A percentile compares a stretch with the other conserved stretches of the same genome.
Evolutionary conservation across 495 filamentous ascomycete species (phyloP).

Genomic region (Penicillium lagena): DNA sequence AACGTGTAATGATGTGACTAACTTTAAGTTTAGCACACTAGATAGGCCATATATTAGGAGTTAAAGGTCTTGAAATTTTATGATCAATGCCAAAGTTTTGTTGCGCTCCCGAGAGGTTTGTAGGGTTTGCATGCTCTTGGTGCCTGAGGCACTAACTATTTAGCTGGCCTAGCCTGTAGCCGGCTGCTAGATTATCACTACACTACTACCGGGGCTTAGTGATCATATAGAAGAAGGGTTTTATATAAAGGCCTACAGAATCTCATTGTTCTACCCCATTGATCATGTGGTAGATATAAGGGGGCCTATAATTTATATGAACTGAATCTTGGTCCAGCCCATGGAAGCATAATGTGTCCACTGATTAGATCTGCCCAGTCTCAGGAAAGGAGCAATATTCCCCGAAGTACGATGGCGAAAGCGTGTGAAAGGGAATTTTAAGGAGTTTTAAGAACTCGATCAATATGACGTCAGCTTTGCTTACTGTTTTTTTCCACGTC

Average conservation of each 20-base stretch:
- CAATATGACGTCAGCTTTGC: slow-evolving; percentile 18
- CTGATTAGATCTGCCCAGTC: slow-evolving; percentile 1
- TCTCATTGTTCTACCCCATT: background rate
- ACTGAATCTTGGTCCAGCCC: background rate
- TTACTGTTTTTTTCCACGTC: slow-evolving; percentile 9
- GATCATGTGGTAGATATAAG: slow-evolving; percentile 1
- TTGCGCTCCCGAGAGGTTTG: slow-evolving; percentile 6
- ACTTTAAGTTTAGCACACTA: slow-evolving; percentile 5
- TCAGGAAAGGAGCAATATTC: slow-evolving; percentile 1
- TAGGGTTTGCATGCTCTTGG: slow-evolving; percentile 10
- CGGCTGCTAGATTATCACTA: slow-evolving; percentile 1
- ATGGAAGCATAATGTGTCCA: background rate
- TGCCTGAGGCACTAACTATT: slow-evolving; percentile 9
- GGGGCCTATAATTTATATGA: background rate
- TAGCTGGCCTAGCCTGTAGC: background rate
- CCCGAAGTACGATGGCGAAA: slow-evolving; percentile 3
- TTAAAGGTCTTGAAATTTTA: slow-evolving; percentile 11
- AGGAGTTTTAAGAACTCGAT: slow-evolving; percentile 1
- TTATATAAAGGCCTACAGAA: no score
- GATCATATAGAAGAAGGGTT: background rate
- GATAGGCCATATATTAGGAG: slow-evolving; percentile 6
- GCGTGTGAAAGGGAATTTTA: background rate
- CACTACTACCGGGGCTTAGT: slow-evolving; percentile 3
- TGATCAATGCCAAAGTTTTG: slow-evolving; percentile 7
- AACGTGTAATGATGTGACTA: slow-evolving; percentile 4